phyloP scores from a whole-genome alignment of 2,329 filamentous ascomycete genomes.

The Ascochyta lentis region DNA sequence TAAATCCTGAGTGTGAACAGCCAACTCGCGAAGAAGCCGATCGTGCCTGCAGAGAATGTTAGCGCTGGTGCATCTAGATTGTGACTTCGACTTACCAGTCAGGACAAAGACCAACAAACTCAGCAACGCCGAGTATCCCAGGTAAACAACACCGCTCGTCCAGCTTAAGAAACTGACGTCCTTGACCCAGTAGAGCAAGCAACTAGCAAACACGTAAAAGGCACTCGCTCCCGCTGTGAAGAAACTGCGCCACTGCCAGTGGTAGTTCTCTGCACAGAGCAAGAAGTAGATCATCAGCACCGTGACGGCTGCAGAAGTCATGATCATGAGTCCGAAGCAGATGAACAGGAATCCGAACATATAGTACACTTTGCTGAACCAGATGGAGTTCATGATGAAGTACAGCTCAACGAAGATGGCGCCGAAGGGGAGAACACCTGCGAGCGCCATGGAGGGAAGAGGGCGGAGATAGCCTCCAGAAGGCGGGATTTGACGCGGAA shows the following conservation, averaged over 20 bases:
- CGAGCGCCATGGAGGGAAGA: constrained; percentile 87
- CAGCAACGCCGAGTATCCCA: constrained; percentile 89
- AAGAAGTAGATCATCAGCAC: constrained; percentile 96
- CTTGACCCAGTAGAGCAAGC: constrained; percentile 87
- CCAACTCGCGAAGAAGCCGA: constrained; percentile 96
- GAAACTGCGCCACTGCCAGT: constrained; percentile 98
- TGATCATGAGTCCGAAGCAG: constrained; percentile 96
- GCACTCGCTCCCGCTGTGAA: constrained; percentile 89
- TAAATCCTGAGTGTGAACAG: constrained; percentile 94
- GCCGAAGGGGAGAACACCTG: constrained; percentile 90
- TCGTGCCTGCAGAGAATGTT: constrained; percentile 69
- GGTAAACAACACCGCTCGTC: constrained; percentile 86
- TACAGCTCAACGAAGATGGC: constrained; percentile 98
- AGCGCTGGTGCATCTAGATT: constrained; percentile 1
- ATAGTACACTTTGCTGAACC: constrained; percentile 99
- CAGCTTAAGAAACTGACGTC: constrained; percentile 85
- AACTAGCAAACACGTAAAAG: constrained; percentile 89
- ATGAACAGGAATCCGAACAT: constrained; percentile 99
- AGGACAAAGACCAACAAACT: constrained; percentile 92
- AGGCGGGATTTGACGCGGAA: constrained; percentile 93
- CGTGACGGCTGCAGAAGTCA: constrained; percentile 90
- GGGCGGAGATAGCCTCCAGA: constrained; percentile 82
- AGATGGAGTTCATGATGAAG: constrained; percentile 99
- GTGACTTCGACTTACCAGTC: constrained; percentile 70
- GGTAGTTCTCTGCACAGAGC: constrained; percentile 94